Evolutionary conservation across 306 rosid genomes (phyloP).

Genomic region (Inga oerstediana): DNA sequence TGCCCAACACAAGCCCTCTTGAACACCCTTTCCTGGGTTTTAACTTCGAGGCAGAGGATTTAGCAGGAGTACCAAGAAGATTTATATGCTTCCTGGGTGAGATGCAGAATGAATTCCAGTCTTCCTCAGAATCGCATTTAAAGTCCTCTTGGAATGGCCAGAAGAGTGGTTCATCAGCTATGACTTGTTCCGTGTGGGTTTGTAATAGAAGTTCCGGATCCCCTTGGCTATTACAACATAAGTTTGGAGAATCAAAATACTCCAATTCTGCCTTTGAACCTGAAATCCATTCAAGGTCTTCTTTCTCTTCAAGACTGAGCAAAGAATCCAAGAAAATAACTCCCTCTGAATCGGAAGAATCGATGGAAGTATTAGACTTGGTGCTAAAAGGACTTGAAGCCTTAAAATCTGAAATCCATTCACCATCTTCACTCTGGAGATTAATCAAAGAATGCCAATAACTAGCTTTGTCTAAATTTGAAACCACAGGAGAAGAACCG

Average conservation of each 20-base stretch:
- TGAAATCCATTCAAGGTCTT: conserved; percentile 34
- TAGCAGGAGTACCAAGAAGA: background rate
- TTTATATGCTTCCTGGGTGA: conserved; percentile 39
- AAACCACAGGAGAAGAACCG: conserved; percentile 28
- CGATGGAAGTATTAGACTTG: conserved; percentile 28
- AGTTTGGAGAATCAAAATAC: background rate
- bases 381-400: conserved; percentile 33
- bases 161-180: conserved; percentile 49
- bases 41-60: background rate
- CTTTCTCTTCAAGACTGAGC: conserved; percentile 39
- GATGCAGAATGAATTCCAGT: conserved; percentile 41
- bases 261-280: conserved; percentile 19
- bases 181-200: conserved; percentile 15
- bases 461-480: conserved; percentile 31
- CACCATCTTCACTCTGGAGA: conserved; percentile 48
- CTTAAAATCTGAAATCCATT: conserved; percentile 43
- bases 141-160: conserved; percentile 54
- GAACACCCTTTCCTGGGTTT: background rate
- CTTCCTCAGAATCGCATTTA: conserved; percentile 40
- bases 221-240: background rate
- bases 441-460: conserved; percentile 40
- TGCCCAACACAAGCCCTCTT: background rate
- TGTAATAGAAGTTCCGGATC: conserved; percentile 17
- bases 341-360: conserved; percentile 28
- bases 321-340: conserved; percentile 38